A percentile compares a stretch with the other conserved stretches of the same genome.
These are phyloP conservation scores for Marchantia paleacea DNA, from an alignment of 225 moss, liverwort and hornwort genomes.

Conservation along the genomic window DNA sequence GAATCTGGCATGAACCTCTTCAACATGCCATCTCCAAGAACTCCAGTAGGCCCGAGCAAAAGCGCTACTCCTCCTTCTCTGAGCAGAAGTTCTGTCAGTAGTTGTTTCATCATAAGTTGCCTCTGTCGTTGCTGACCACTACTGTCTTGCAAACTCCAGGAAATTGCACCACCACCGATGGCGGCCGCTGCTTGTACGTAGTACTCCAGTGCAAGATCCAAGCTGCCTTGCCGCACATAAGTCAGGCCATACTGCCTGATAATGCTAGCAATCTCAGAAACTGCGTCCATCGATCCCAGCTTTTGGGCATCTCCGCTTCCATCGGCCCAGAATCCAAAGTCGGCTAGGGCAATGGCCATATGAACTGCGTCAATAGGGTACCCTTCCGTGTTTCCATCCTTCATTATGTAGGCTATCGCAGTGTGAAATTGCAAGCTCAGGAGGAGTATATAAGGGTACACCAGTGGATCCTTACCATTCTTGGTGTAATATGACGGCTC, in stretches of 20 bases:
- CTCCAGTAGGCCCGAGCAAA: conserved; percentile 69
- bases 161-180: conserved; percentile 77
- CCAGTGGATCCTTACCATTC: conserved; percentile 92
- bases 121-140: conserved; percentile 79
- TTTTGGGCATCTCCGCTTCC: conserved; percentile 52
- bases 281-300: conserved; percentile 80
- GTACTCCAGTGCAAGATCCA: conserved; percentile 76
- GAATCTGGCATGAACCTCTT: conserved; percentile 80
- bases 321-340: conserved; percentile 67
- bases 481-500: conserved; percentile 97
- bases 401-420: conserved; percentile 76
- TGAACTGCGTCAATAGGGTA: conserved; percentile 82
- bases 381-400: conserved; percentile 62
- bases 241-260: conserved; percentile 76
- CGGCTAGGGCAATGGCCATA: conserved; percentile 72
- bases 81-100: conserved; percentile 73
- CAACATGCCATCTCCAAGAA: conserved; percentile 64
- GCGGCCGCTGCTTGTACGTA: conserved; percentile 86
- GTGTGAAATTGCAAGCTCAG: conserved; percentile 88
- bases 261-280: conserved; percentile 76
- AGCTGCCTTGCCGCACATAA: conserved; percentile 70
- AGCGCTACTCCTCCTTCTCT: conserved; percentile 89
- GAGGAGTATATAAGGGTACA: conserved; percentile 88
- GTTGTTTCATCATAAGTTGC: conserved; percentile 80
- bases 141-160: conserved; percentile 75